Conservation (phyloP, 1,139 yeast genomes). For the Williopsis jadinii region DNA sequence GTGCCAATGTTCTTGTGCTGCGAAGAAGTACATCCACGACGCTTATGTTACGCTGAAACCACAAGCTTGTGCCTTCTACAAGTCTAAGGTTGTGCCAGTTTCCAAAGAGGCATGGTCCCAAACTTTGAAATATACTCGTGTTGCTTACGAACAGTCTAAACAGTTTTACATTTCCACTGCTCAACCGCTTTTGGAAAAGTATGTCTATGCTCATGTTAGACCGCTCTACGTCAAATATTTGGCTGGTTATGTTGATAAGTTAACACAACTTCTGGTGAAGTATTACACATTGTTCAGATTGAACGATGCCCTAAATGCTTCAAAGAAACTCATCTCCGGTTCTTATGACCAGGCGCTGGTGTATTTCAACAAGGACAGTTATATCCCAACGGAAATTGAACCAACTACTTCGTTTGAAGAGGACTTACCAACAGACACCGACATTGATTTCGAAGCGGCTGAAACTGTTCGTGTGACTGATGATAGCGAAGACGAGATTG, state of each 20-base stretch:
- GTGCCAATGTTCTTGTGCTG: background rate
- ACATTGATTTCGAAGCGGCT: constrained; percentile 3
- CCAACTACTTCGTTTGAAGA: constrained; percentile 7
- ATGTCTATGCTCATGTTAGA: constrained; percentile 4
- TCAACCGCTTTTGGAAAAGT: constrained; percentile 3
- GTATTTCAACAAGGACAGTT: constrained; percentile 3
- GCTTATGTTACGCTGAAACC: constrained; percentile 4
- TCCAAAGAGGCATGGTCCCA: background rate
- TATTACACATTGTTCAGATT: constrained; percentile 14
- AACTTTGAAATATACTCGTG: background rate
- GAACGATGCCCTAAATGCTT: constrained; percentile 10
- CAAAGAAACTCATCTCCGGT: constrained; percentile 9
- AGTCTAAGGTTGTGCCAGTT: constrained; percentile 6
- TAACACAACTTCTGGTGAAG: constrained; percentile 4
- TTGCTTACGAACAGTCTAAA: constrained; percentile 1
- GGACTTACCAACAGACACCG: constrained; percentile 8
- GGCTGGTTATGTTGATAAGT: constrained; percentile 4
- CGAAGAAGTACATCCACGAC: background rate
- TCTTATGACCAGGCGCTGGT: constrained; percentile 12
- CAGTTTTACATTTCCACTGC: constrained; percentile 1
- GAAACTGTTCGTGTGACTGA: constrained; percentile 4
- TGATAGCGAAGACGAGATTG: constrained; percentile 1
- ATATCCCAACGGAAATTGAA: background rate
- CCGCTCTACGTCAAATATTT: constrained; percentile 4
- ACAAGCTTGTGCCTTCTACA: constrained; percentile 5